A percentile compares a stretch with the other conserved stretches of the same genome.
These are phyloP conservation scores for Diutina rugosa DNA, from an alignment of 1,139 yeast genomes.

Conservation along the genomic window DNA sequence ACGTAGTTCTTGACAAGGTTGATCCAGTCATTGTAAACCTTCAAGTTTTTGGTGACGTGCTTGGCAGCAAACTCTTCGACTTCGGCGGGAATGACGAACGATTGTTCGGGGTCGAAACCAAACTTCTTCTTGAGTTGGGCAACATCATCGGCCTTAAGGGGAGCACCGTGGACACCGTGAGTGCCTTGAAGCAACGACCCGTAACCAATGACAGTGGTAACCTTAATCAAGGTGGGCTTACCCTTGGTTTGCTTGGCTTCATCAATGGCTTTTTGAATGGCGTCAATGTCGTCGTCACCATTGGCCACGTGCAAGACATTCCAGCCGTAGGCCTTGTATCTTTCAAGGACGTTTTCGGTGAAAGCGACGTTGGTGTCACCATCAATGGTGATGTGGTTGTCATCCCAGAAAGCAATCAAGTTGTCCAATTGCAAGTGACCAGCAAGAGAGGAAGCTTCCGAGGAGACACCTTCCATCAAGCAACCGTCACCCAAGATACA, in stretches of 20 bases:
- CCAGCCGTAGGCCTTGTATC: conserved; percentile 96
- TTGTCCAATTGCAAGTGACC: conserved; percentile 94
- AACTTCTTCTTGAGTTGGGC: conserved; percentile 72
- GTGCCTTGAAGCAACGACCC: conserved; percentile 86
- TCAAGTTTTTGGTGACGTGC: conserved; percentile 43
- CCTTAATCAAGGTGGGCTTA: conserved; percentile 86
- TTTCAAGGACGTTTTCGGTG: conserved; percentile 82
- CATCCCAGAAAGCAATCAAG: conserved; percentile 94
- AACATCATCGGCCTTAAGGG: conserved; percentile 89
- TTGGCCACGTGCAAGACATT: conserved; percentile 64
- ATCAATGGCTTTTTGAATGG: conserved; percentile 61
- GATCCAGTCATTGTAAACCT: conserved; percentile 68
- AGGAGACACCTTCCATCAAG: conserved; percentile 95
- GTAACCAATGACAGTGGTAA: conserved; percentile 87
- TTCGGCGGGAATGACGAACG: conserved; percentile 72
- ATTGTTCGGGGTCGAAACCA: conserved; percentile 82
- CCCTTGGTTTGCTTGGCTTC: conserved; percentile 52
- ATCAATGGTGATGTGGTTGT: conserved; percentile 94
- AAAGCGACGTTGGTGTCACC: conserved; percentile 87
- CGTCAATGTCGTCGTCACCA: conserved; percentile 72
- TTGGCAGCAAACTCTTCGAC: conserved; percentile 60
- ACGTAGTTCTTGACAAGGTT: conserved; percentile 46
- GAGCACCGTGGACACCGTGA: conserved; percentile 93
- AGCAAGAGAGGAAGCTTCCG: conserved; percentile 90
- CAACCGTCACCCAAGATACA: conserved; percentile 94